Evolutionary conservation across 192 early-diverging fungal species (phyloP).

Genomic region (Backusella tarrabulga): DNA sequence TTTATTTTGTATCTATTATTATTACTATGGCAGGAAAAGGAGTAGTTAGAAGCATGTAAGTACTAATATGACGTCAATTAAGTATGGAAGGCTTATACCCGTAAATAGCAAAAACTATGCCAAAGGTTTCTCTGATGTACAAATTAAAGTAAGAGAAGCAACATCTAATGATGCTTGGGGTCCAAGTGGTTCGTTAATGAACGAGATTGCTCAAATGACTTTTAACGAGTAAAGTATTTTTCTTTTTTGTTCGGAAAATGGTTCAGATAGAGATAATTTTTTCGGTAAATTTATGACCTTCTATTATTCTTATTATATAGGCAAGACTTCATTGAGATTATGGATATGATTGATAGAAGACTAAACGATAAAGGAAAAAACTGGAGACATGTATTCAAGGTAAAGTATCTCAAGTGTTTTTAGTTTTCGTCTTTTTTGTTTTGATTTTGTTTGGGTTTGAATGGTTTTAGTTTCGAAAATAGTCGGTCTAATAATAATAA

Average conservation of each 20-base stretch:
- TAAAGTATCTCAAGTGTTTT: slow-evolving; percentile 31
- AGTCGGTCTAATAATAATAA: not conserved
- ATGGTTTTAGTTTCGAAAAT: not conserved
- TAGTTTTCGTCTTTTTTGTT: not conserved
- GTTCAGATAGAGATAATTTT: not conserved
- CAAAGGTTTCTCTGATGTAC: slow-evolving; percentile 89
- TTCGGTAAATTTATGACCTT: slow-evolving; percentile 1
- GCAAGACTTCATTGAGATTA: slow-evolving; percentile 90
- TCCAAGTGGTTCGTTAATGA: slow-evolving; percentile 76
- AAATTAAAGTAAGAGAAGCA: slow-evolving; percentile 86
- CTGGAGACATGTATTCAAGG: slow-evolving; percentile 99
- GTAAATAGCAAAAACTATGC: slow-evolving; percentile 79
- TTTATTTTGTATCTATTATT: slow-evolving; percentile 5
- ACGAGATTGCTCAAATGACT: slow-evolving; percentile 82
- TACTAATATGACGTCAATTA: slow-evolving; percentile 40
- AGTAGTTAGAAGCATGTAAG: slow-evolving; percentile 34
- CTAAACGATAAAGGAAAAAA: slow-evolving; percentile 97
- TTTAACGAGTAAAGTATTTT: slow-evolving; percentile 70
- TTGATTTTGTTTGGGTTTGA: not conserved
- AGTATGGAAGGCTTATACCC: not conserved
- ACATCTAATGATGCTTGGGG: slow-evolving; percentile 80
- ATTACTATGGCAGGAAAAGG: slow-evolving; percentile 27
- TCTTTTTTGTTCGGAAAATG: not conserved
- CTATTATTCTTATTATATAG: slow-evolving; percentile 30
- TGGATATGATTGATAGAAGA: slow-evolving; percentile 98